A percentile compares a stretch with the other conserved stretches of the same genome.
Evolutionary conservation across 177 flowering plant species (phyloP).

Genomic region (Vitis hybrid): DNA sequence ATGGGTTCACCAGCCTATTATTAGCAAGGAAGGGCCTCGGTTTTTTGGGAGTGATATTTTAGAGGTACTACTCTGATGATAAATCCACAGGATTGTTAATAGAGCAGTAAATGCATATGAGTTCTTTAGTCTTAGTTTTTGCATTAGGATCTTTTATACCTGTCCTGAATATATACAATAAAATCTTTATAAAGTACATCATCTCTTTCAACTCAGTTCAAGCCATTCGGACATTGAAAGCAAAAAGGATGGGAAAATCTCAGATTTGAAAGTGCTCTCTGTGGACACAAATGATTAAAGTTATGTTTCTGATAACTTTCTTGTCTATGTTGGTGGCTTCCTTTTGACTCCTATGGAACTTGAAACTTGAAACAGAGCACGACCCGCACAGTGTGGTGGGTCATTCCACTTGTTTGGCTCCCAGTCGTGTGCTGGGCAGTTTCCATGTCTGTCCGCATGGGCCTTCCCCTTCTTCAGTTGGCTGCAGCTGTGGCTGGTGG

Average conservation of each 20-base stretch:
- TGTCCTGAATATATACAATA: too few species aligned
- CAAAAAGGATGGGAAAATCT: too few species aligned
- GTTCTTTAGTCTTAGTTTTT: neutral
- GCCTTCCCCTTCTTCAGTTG: conserved; percentile 46
- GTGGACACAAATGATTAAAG: too few species aligned
- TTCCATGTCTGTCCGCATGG: conserved; percentile 51
- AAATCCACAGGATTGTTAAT: neutral
- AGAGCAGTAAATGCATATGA: too few species aligned
- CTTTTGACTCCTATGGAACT: too few species aligned
- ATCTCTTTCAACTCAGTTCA: too few species aligned
- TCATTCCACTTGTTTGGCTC: conserved; percentile 79
- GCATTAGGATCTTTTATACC: neutral
- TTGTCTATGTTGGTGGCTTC: too few species aligned
- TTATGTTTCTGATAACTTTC: too few species aligned
- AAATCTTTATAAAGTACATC: too few species aligned
- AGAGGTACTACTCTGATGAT: conserved; percentile 50
- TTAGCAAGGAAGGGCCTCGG: conserved; percentile 57
- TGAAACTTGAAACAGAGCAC: conserved; percentile 50
- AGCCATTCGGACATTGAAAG: too few species aligned
- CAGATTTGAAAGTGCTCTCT: too few species aligned
- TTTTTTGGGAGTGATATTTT: conserved; percentile 59
- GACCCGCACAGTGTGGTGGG: conserved; percentile 85
- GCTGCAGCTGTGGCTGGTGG: conserved; percentile 51
- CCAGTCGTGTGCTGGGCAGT: conserved; percentile 72
- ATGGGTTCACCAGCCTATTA: conserved; percentile 73